Evolutionary conservation across 768 basidiomycete genomes (phyloP), one percentile per base, ranked within the genome.

Genomic region (Pleurotus tuber-regium): DNA sequence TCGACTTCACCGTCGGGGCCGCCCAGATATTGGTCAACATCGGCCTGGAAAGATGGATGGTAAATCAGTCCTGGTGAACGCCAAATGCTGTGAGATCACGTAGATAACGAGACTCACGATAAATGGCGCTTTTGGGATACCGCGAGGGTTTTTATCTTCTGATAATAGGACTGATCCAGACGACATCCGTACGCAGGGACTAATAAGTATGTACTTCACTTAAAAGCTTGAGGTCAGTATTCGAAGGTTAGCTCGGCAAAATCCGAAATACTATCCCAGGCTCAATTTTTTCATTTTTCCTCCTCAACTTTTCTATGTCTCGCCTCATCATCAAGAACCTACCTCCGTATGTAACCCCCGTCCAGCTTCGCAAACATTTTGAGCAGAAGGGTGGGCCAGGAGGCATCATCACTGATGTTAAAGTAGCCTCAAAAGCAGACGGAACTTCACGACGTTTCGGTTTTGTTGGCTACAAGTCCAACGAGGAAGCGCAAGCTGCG

Each of bases 111-210:
- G 28, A 77, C 86, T 58, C 57, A 96, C 95, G 48, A 98, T 87
- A 63, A 99, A 99, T 0, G 92, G 91, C 3, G 96, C 95, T 68
- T 88, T 87, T 19, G 96, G 96, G 46, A 98, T 98, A 4, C 96
- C 96, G 47, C 96, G 76, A 0, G 93, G 86, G 57, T 95, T 98
- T 62, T 83, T 84, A 67, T 76, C 74, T 38, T 73, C 70, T 11
- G 69, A 67, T 43, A 70, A 67, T 12, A 71, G 63, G 24, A 61
- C 51, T 56, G 63, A 24, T 16, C 19, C 25, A 42, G 31, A 46
- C 29, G 31, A 39, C 21, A 29, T 30, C 16, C 23, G 23, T 31
- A n/a, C 30, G n/a, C n/a, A n/a, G n/a, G n/a, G n/a, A n/a, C n/a
- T n/a, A n/a, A n/a, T n/a, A n/a, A n/a, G n/a, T n/a, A n/a, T n/a